phyloP scores from a whole-genome alignment of 2,329 filamentous ascomycete species.

The Alternaria postmessia region DNA sequence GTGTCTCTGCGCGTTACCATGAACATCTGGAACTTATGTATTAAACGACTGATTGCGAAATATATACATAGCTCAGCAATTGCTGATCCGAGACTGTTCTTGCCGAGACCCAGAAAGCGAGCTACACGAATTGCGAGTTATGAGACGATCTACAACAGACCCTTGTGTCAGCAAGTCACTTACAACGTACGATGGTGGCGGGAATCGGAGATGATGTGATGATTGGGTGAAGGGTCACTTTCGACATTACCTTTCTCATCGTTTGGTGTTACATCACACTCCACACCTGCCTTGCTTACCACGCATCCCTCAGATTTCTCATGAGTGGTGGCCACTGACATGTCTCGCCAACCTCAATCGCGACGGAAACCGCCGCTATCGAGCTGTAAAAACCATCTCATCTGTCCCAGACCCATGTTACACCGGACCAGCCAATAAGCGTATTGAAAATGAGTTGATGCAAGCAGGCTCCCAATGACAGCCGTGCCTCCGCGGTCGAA shows the following conservation, averaged over 20 bases:
- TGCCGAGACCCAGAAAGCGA: background rate
- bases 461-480: background rate
- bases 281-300: slow-evolving; percentile 14
- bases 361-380: background rate
- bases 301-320: background rate
- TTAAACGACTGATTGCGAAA: background rate
- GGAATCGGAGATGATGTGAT: background rate
- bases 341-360: background rate
- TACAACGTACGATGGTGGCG: background rate
- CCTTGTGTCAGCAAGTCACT: background rate
- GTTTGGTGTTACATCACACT: slow-evolving; percentile 13
- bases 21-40: slow-evolving; percentile 4
- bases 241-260: slow-evolving; percentile 6
- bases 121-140: slow-evolving; percentile 7
- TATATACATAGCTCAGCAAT: background rate
- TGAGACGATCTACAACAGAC: slow-evolving; percentile 9
- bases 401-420: background rate
- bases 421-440: background rate
- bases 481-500: background rate
- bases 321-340: slow-evolving; percentile 15
- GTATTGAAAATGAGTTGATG: background rate
- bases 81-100: slow-evolving; percentile 2
- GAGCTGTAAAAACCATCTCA: background rate
- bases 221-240: background rate
- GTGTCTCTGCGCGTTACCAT: slow-evolving; percentile 14